Evolutionary conservation across 2,329 filamentous ascomycete genomes (phyloP).

Genomic region (Pseudogymnoascus sp.): DNA sequence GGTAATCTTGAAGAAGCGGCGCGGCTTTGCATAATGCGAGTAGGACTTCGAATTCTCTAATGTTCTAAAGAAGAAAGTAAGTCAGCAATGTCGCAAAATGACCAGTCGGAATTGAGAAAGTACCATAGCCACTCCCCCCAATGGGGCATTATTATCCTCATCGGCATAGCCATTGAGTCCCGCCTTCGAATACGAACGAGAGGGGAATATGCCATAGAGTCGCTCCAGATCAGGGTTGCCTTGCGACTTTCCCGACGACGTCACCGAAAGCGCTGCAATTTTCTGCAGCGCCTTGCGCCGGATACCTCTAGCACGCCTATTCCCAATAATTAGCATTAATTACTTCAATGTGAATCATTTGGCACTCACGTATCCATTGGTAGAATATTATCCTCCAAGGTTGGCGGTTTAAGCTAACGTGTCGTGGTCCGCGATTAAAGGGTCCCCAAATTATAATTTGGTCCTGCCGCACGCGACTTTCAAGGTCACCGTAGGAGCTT

Average conservation of each 20-base stretch:
- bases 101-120: not conserved
- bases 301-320: constrained; percentile 41
- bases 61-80: constrained; percentile 47
- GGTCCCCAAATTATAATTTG: constrained; percentile 2
- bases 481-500: constrained; percentile 4
- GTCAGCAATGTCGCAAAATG: constrained; percentile 14
- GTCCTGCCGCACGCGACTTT: not conserved
- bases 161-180: constrained; percentile 37
- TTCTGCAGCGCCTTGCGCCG: constrained; percentile 56
- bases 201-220: constrained; percentile 49
- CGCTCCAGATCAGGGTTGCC: constrained; percentile 56
- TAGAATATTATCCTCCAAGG: constrained; percentile 8
- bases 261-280: constrained; percentile 54
- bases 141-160: constrained; percentile 38
- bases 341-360: not conserved
- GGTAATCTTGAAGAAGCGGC: constrained; percentile 58
- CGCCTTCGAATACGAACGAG: constrained; percentile 30
- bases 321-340: constrained; percentile 1
- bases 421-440: not conserved
- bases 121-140: constrained; percentile 55
- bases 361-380: constrained; percentile 31
- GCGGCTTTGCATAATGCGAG: constrained; percentile 87
- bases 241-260: constrained; percentile 43
- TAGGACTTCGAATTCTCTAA: constrained; percentile 86
- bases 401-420: constrained; percentile 6